phyloP scores from a whole-genome alignment of 768 basidiomycete species.

The Dacryopinax spathularia region DNA sequence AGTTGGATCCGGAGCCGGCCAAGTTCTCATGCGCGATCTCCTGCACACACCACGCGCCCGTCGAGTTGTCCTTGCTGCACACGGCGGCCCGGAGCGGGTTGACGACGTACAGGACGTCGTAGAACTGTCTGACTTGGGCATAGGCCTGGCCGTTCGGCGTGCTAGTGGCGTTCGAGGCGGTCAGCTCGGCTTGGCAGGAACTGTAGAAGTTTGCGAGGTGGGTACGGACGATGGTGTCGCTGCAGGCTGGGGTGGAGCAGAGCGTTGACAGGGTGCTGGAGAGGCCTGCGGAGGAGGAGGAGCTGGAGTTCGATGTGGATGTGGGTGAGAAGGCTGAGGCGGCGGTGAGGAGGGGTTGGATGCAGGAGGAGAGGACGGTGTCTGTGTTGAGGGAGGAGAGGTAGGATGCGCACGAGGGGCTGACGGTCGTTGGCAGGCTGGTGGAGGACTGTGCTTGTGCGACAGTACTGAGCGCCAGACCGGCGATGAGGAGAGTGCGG shows the following conservation, averaged over 20 bases:
- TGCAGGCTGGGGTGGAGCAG: slow-evolving; percentile 36
- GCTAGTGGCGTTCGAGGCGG: slow-evolving; percentile 22
- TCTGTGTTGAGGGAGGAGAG: slow-evolving; percentile 47
- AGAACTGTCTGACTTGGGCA: slow-evolving; percentile 42
- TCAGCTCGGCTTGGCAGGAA: slow-evolving; percentile 59
- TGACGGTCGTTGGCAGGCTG: slow-evolving; percentile 7
- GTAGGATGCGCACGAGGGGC: slow-evolving; percentile 35
- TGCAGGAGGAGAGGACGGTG: slow-evolving; percentile 31
- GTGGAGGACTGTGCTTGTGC: neutral
- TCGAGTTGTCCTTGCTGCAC: slow-evolving; percentile 61
- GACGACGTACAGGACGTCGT: slow-evolving; percentile 69
- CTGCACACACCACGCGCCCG: slow-evolving; percentile 50
- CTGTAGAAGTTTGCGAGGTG: slow-evolving; percentile 56
- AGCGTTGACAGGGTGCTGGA: slow-evolving; percentile 31
- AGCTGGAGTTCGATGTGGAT: slow-evolving; percentile 24
- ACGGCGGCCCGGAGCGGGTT: slow-evolving; percentile 49
- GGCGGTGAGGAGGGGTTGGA: slow-evolving; percentile 32
- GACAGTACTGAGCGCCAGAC: neutral
- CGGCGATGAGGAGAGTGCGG: neutral
- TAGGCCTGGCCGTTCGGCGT: slow-evolving; percentile 24
- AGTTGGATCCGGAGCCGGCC: slow-evolving; percentile 17
- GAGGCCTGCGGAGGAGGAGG: slow-evolving; percentile 29
- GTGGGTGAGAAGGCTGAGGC: slow-evolving; percentile 36
- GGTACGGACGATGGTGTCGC: slow-evolving; percentile 37
- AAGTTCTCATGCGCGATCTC: slow-evolving; percentile 24